Evolutionary conservation across 805 yeast species (phyloP).

Genomic region (Yarrowia sp.): DNA sequence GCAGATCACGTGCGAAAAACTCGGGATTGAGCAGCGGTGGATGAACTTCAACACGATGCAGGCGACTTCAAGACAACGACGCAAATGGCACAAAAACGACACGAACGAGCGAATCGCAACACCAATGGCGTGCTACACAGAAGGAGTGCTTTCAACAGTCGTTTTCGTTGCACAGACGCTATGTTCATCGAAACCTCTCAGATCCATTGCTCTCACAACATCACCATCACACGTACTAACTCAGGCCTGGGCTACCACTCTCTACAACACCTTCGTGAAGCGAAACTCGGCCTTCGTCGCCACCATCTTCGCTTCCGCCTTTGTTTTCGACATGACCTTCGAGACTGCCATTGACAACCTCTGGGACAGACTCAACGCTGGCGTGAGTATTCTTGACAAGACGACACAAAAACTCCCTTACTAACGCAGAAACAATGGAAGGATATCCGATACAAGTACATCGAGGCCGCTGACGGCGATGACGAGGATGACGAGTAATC

Average conservation of each 20-base stretch:
- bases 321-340: slow-evolving; percentile 57
- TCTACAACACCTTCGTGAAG: slow-evolving; percentile 71
- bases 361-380: slow-evolving; percentile 42
- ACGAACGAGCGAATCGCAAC: too few species aligned
- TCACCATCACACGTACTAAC: not conserved
- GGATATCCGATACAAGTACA: slow-evolving; percentile 35
- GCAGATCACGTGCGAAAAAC: not conserved
- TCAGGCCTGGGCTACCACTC: slow-evolving; percentile 44
- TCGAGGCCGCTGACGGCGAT: slow-evolving; percentile 33
- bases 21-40: too few species aligned
- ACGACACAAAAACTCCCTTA: not conserved
- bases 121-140: too few species aligned
- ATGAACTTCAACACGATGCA: too few species aligned
- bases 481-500: slow-evolving; percentile 35
- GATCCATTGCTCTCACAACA: not conserved
- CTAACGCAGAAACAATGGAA: slow-evolving; percentile 37
- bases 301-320: slow-evolving; percentile 77
- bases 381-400: slow-evolving; percentile 35
- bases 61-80: too few species aligned
- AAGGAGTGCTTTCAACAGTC: too few species aligned
- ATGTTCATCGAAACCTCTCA: not conserved
- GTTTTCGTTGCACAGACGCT: not conserved
- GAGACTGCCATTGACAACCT: slow-evolving; percentile 39
- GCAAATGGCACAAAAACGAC: too few species aligned
- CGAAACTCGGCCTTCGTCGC: slow-evolving; percentile 89